Base-by-base conservation (phyloP, 2,329 filamentous ascomycete species). In the Juglanconis sp. region DNA sequence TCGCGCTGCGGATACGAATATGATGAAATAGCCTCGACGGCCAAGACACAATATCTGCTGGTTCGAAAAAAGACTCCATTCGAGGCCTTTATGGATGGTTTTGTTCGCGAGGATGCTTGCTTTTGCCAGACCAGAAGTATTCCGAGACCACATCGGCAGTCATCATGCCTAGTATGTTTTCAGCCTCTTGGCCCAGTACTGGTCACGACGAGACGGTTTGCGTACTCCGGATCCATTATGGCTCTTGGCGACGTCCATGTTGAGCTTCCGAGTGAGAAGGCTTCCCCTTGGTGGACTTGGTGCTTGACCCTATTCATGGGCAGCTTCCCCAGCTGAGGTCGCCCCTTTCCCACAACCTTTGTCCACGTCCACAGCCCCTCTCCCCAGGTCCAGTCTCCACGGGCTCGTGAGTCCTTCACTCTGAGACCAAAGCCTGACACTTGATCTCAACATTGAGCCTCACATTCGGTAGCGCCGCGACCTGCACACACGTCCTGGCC, bases 361-460 rank as follows among this genome's bases (percentile, higher is more conserved):
- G 24, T 24, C 24, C 2, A 2, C 15, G 17, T 47, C 44, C 13
- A 24, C 17, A 47, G 5, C 44, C 9, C 10, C 15, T 5, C 5
- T 47, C n/a, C 44, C 17, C 6, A 47, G 5, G 3, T 7, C n/a
- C 4, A 42, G 38, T 42, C 10, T 15, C 38, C 3, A 2, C 36
- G n/a, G 17, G 7, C 15, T 15, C 10, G 34, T 4, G 5, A 10
- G n/a, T 32, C 5, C 9, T 13, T 51, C 38, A 63, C 42, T 60
- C 60, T 30, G 24, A 49, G 10, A 63, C 53, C 44, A 63, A 36
- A n/a, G 60, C 57, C 44, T 63, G 60, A 47, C 71, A 72, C 63
- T 73, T 72, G 60, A 73, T 73, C 67, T 73, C 71, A 3, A 73
- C 69, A 57, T 68, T 66, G 34, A 73, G 48, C 64, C 63, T 68